phyloP scores from a whole-genome alignment of 1,284 basidiomycete genomes.

The Ganoderma sinense region DNA sequence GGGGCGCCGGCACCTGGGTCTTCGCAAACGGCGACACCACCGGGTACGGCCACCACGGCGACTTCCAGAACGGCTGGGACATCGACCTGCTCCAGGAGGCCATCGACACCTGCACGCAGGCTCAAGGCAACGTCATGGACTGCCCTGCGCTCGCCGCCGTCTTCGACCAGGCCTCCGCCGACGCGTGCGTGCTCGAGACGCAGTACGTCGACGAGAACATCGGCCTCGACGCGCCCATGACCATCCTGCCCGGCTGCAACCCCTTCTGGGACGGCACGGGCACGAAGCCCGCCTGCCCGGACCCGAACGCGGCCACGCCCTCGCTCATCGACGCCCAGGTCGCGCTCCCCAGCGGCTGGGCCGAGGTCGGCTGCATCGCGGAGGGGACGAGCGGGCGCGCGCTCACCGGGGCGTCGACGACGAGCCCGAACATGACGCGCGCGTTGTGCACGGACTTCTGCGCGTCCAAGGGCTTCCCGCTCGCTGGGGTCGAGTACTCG shows the following conservation, averaged over 20 bases:
- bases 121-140: constrained; percentile 33
- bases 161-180: constrained; percentile 32
- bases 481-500: constrained; percentile 38
- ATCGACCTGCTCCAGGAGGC: constrained; percentile 37
- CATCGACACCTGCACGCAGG: constrained; percentile 38
- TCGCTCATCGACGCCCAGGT: constrained; percentile 26
- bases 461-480: constrained; percentile 34
- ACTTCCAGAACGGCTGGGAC: constrained; percentile 45
- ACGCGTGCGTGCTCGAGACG: constrained; percentile 34
- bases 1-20: constrained; percentile 40
- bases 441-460: constrained; percentile 37
- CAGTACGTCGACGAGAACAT: constrained; percentile 37
- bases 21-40: constrained; percentile 41
- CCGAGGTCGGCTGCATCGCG: constrained; percentile 38
- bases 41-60: constrained; percentile 42
- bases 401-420: constrained; percentile 34
- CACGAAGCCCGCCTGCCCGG: constrained; percentile 26
- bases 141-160: constrained; percentile 32
- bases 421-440: constrained; percentile 34
- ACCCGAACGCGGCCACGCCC: constrained; percentile 20
- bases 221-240: constrained; percentile 34
- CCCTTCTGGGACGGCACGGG: constrained; percentile 35
- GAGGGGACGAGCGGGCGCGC: constrained; percentile 39
- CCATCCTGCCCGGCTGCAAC: constrained; percentile 41
- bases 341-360: constrained; percentile 36